Base-by-base conservation (phyloP, 352 stramenopile genomes). In the Blastocystis sp. region DNA sequence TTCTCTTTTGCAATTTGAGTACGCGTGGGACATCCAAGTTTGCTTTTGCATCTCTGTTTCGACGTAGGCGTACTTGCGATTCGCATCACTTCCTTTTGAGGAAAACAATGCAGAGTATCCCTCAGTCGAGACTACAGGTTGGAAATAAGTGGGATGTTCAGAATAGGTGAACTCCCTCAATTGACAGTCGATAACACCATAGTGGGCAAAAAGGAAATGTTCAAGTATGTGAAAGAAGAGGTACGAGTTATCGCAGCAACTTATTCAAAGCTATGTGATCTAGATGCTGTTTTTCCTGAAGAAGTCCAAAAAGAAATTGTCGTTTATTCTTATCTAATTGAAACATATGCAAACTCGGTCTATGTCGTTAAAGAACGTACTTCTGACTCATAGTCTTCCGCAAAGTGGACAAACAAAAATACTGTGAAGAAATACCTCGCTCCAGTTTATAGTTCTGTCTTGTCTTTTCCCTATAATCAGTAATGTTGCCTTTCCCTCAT, bases 51-150 rank as follows among this genome's bases (percentile, higher is more conserved):
- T 29, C 18, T 13, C 47, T 6, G 11, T 29, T 47, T 2, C 59
- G 15, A 6, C 2, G 13, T 66, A 84, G 73, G 73, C 73, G 34
- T 84, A 84, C 55, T 68, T 84, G 34, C 73, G 73, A 8, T 84
- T 84, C 47, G 73, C 73, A 9, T 20, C 9, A 26, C 34, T 84
- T 45, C 29, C 26, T 11, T 84, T 84, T 55, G 55, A 59, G 11
- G 73, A 84, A 43, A 43, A 37, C 15, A 84, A 84, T 84, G 43
- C 73, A 41, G 73, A 84, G 47, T 84, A 84, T 43, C 73, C 73
- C 15, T 84, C 73, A 23, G 73, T 84, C 5, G 73, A 84, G 7
- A n/a, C 68, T 29, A 84, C 73, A 23, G 73, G 73, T 84, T 9
- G 34, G 11, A 37, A 7, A 37, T 23, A 69, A 18, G 4, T 18